These are phyloP conservation scores for Dictyophora rubrovolvata DNA, from an alignment of 768 basidiomycete species.

Conservation along the genomic window DNA sequence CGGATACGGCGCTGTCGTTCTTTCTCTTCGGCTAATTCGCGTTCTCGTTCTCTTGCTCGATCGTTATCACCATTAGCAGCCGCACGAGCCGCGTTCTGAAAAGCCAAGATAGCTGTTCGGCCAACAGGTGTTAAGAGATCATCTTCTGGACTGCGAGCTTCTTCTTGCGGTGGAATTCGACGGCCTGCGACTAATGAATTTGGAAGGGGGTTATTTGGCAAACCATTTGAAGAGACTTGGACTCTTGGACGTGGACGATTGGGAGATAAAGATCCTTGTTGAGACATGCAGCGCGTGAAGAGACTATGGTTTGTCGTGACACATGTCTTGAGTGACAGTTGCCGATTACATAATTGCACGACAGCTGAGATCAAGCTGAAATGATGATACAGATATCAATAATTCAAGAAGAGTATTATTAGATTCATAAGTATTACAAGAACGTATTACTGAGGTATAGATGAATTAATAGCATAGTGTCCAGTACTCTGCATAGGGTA, in stretches of 20 bases:
- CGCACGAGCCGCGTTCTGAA: constrained; percentile 53
- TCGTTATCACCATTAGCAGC: constrained; percentile 45
- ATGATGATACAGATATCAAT: neutral
- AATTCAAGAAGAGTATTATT: constrained; percentile 16
- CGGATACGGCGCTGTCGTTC: constrained; percentile 59
- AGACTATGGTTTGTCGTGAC: neutral
- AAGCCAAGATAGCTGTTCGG: constrained; percentile 32
- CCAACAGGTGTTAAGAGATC: neutral
- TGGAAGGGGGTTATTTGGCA: neutral
- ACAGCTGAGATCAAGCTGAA: too few species aligned
- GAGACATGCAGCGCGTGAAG: neutral
- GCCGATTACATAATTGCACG: neutral
- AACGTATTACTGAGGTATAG: too few species aligned
- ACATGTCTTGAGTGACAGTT: neutral
- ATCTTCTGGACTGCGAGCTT: neutral
- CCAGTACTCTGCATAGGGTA: too few species aligned
- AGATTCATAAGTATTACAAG: constrained; percentile 12
- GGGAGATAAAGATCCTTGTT: neutral
- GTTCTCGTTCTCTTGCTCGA: constrained; percentile 46
- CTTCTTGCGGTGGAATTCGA: neutral
- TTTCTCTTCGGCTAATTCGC: constrained; percentile 54
- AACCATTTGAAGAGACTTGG: neutral
- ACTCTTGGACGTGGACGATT: neutral
- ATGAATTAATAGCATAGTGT: too few species aligned
- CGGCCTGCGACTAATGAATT: neutral